A percentile compares a stretch with the other conserved stretches of the same genome.
Conservation (phyloP, 73 alveolate genomes). For the Stentor roeselii region DNA sequence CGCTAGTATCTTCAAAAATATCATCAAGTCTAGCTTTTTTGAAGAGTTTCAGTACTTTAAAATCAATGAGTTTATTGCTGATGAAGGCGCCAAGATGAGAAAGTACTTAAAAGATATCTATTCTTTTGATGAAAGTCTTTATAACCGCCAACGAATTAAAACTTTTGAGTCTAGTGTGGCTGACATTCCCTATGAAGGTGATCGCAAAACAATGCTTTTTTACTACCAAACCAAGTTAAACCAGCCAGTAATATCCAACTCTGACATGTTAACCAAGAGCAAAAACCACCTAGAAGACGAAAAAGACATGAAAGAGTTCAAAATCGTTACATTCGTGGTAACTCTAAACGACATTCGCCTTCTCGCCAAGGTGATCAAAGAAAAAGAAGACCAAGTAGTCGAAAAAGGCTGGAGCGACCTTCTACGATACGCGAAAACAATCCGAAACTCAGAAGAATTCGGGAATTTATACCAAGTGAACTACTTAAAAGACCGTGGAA, state of each 20-base stretch:
- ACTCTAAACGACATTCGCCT: background rate
- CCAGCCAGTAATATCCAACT: background rate
- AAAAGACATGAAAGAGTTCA: conserved; percentile 11
- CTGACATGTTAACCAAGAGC: background rate
- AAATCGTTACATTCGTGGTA: background rate
- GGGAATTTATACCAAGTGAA: background rate
- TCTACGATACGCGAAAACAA: conserved; percentile 10
- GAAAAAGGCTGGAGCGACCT: conserved; percentile 9
- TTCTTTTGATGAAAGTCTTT: background rate
- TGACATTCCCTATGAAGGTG: background rate
- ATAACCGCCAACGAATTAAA: background rate
- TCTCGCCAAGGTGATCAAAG: conserved; percentile 5
- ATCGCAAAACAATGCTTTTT: background rate
- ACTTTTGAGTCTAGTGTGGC: background rate
- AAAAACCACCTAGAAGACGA: conserved; percentile 6
- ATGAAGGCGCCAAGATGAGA: background rate
- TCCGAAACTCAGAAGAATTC: conserved; percentile 10
- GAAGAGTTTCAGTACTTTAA: conserved; percentile 5
- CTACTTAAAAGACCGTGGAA: background rate
- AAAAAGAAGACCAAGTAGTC: conserved; percentile 6
- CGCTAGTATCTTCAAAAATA: background rate
- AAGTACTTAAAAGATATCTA: background rate
- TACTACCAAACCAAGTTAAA: background rate
- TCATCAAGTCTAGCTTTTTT: background rate
- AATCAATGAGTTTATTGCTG: conserved; percentile 20